Evolutionary conservation across 768 basidiomycete species (phyloP).

Genomic region (Lentinula sp.): DNA sequence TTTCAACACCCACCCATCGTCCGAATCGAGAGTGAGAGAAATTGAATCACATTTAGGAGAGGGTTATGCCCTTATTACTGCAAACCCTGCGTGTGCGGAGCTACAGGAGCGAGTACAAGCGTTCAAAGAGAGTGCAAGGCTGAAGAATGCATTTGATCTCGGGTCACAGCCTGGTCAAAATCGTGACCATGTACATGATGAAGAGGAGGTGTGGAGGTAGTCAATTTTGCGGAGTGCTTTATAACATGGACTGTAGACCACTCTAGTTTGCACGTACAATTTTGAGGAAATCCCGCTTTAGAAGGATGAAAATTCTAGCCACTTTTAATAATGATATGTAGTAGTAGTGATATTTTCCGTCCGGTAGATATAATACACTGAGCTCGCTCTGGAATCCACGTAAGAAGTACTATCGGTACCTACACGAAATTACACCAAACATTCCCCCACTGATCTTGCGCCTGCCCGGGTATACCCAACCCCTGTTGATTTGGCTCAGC

Average conservation of each 20-base stretch:
- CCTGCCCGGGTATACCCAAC: conserved; percentile 43
- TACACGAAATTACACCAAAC: conserved; percentile 58
- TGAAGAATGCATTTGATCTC: not conserved
- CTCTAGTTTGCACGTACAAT: too few relatives aligned
- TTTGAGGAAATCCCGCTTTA: too few relatives aligned
- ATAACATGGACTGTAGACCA: too few relatives aligned
- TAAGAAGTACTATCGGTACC: too few relatives aligned
- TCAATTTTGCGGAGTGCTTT: not conserved
- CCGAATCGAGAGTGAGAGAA: conserved; percentile 57
- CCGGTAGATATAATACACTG: not conserved
- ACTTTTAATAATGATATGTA: too few relatives aligned
- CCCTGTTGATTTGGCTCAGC: conserved; percentile 38
- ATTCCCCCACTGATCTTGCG: conserved; percentile 68
- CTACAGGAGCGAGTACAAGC: conserved; percentile 21
- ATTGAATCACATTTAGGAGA: conserved; percentile 52
- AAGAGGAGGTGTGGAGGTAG: not conserved
- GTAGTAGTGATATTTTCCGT: too few relatives aligned
- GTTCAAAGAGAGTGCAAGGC: not conserved
- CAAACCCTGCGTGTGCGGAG: conserved; percentile 49
- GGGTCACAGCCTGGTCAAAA: not conserved
- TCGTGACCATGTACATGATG: not conserved
- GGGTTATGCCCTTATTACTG: conserved; percentile 46
- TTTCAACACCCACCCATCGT: conserved; percentile 77
- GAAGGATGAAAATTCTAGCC: too few relatives aligned
- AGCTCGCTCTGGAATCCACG: not conserved